Conservation (phyloP, 768 basidiomycete genomes). For the Rhizopogon vesiculosus region DNA sequence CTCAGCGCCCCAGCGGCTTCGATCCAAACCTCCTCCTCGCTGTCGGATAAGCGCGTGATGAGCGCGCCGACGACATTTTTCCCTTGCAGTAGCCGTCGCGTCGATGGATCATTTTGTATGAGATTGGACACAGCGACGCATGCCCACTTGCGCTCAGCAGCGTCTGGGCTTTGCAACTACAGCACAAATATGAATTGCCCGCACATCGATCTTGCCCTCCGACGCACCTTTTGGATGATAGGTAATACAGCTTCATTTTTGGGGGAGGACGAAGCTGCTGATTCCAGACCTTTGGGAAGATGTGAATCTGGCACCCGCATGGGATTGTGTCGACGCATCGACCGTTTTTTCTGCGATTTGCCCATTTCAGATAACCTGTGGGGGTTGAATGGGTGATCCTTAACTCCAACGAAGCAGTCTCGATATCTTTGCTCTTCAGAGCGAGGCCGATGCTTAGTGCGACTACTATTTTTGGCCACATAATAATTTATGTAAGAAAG, state of each 20-base stretch:
- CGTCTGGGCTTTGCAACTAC: conserved; percentile 75
- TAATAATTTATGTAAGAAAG: not conserved
- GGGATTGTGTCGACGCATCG: conserved; percentile 87
- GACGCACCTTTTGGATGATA: conserved; percentile 80
- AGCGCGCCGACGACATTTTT: conserved; percentile 86
- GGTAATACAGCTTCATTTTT: conserved; percentile 81
- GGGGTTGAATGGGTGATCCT: not conserved
- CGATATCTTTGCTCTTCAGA: not conserved
- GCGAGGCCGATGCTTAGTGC: not conserved
- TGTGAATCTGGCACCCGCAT: conserved; percentile 92
- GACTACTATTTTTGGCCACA: conserved; percentile 1
- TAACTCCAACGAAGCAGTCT: not conserved
- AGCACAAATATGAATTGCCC: conserved; percentile 1
- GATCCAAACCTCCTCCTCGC: conserved; percentile 85
- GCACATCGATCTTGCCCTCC: not conserved
- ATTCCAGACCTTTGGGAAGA: conserved; percentile 75
- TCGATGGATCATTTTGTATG: conserved; percentile 93
- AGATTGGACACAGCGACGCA: conserved; percentile 95
- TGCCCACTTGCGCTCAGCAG: conserved; percentile 87
- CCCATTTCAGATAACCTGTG: conserved; percentile 52
- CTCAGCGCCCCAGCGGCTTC: conserved; percentile 87
- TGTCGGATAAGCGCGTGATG: conserved; percentile 84
- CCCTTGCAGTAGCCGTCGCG: conserved; percentile 82
- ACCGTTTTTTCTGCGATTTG: conserved; percentile 85
- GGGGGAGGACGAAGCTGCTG: conserved; percentile 66